A percentile compares a stretch with the other conserved stretches of the same genome.
These are phyloP conservation scores for Phytopythium chamaehyphon DNA, from an alignment of 352 stramenopile species.

Conservation along the genomic window DNA sequence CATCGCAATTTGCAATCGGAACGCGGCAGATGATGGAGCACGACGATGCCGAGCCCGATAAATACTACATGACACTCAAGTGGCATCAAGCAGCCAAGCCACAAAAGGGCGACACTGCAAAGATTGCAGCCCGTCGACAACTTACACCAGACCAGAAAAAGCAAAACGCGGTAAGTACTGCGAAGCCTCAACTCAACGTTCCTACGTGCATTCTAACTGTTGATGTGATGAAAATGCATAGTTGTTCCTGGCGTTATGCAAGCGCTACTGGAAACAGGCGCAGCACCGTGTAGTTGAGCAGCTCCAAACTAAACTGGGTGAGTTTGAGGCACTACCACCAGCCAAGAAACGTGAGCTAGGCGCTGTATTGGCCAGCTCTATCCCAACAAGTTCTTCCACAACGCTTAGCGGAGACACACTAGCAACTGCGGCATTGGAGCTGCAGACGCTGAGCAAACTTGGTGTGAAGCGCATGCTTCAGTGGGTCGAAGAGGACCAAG, in stretches of 20 bases:
- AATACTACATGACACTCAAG: conserved; percentile 81
- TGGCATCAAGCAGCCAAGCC: conserved; percentile 79
- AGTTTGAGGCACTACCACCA: conserved; percentile 10
- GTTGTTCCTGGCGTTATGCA: conserved; percentile 69
- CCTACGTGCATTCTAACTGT: not conserved
- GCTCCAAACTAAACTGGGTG: conserved; percentile 56
- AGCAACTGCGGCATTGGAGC: conserved; percentile 38
- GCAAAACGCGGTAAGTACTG: conserved; percentile 49
- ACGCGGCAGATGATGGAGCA: conserved; percentile 84
- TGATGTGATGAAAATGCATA: conserved; percentile 5
- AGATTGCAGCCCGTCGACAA: conserved; percentile 62
- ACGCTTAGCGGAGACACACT: conserved; percentile 10
- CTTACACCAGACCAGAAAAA: conserved; percentile 74
- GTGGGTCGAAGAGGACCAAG: conserved; percentile 69
- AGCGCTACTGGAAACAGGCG: conserved; percentile 68
- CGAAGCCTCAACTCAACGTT: too few relatives aligned
- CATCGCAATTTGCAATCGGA: conserved; percentile 59
- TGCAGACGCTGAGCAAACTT: conserved; percentile 51
- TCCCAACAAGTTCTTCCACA: conserved; percentile 10
- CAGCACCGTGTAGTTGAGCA: conserved; percentile 72
- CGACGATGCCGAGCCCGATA: conserved; percentile 33
- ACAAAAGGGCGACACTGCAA: conserved; percentile 81
- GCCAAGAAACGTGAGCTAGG: conserved; percentile 18
- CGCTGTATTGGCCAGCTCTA: conserved; percentile 2
- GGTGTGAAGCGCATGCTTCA: conserved; percentile 72